Conservation (phyloP, 1,284 basidiomycete species). For the Chalciporus piperatoides region DNA sequence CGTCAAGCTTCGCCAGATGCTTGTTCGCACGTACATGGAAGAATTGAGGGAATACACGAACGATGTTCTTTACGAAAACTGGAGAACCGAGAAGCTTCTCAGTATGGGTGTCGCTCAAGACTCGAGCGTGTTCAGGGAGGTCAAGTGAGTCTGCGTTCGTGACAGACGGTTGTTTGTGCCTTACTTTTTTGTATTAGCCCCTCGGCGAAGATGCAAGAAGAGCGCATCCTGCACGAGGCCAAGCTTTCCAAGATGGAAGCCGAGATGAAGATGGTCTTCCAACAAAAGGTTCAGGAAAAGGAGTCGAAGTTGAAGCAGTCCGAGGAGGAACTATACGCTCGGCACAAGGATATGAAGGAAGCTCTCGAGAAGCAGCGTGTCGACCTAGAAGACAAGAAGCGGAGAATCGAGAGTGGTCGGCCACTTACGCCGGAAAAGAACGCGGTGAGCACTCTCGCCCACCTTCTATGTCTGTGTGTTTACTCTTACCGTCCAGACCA, state of each 20-base stretch:
- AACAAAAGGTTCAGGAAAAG: slow-evolving; percentile 98
- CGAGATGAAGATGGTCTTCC: slow-evolving; percentile 99
- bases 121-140: slow-evolving; percentile 94
- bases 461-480: slow-evolving; percentile 6
- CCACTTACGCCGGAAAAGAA: slow-evolving; percentile 94
- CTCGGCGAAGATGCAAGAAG: slow-evolving; percentile 91
- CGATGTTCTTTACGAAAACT: slow-evolving; percentile 92
- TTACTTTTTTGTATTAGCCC: slow-evolving; percentile 53
- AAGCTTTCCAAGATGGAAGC: slow-evolving; percentile 99
- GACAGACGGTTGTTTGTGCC: slow-evolving; percentile 5
- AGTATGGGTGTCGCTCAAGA: slow-evolving; percentile 97
- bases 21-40: slow-evolving; percentile 97
- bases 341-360: slow-evolving; percentile 99
- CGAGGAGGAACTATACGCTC: slow-evolving; percentile 95
- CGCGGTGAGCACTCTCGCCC: slow-evolving; percentile 45
- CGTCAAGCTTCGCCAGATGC: slow-evolving; percentile 97
- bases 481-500: slow-evolving; percentile 24
- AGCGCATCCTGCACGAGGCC: slow-evolving; percentile 89
- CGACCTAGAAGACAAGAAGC: slow-evolving; percentile 98
- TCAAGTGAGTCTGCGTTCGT: slow-evolving; percentile 71
- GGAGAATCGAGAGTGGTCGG: slow-evolving; percentile 90
- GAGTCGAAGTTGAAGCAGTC: slow-evolving; percentile 97
- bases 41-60: slow-evolving; percentile 95
- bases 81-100: slow-evolving; percentile 90
- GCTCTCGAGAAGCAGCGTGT: slow-evolving; percentile 93